Evolutionary conservation across 2,329 filamentous ascomycete species (phyloP).

Genomic region (Trichoderma semiorbis): DNA sequence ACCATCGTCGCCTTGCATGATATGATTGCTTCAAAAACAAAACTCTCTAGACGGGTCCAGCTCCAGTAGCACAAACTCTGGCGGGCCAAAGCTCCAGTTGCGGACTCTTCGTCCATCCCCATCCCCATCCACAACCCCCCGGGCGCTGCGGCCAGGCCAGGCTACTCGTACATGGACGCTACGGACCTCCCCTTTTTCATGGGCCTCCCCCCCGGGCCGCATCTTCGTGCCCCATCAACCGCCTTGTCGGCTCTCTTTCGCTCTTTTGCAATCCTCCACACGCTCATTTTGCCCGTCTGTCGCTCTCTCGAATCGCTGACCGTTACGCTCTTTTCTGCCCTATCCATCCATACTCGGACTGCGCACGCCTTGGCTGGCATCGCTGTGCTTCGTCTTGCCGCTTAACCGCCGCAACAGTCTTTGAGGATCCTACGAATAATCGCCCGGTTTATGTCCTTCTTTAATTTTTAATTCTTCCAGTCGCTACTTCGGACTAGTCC

Average conservation of each 20-base stretch:
- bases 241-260: conserved; percentile 5
- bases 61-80: not conserved
- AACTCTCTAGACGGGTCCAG: not conserved
- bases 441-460: not conserved
- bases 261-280: conserved; percentile 10
- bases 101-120: not conserved
- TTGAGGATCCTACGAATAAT: not conserved
- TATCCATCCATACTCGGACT: not conserved
- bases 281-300: conserved; percentile 14
- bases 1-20: not conserved
- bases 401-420: not conserved
- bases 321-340: conserved; percentile 11
- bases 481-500: not conserved
- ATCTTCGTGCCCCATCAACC: conserved; percentile 8
- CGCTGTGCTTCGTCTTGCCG: not conserved
- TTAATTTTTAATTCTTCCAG: not conserved
- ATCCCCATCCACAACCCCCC: not conserved
- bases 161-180: not conserved
- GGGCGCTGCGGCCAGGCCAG: conserved; percentile 11
- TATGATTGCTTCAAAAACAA: not conserved
- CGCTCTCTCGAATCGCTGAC: conserved; percentile 10
- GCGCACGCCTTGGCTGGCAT: conserved; percentile 10
- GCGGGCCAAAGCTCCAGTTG: not conserved
- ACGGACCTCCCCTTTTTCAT: conserved; percentile 16
- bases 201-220: conserved; percentile 16